Conservation (phyloP, 192 early-diverging fungal genomes). For the Backusella psychrophila region DNA sequence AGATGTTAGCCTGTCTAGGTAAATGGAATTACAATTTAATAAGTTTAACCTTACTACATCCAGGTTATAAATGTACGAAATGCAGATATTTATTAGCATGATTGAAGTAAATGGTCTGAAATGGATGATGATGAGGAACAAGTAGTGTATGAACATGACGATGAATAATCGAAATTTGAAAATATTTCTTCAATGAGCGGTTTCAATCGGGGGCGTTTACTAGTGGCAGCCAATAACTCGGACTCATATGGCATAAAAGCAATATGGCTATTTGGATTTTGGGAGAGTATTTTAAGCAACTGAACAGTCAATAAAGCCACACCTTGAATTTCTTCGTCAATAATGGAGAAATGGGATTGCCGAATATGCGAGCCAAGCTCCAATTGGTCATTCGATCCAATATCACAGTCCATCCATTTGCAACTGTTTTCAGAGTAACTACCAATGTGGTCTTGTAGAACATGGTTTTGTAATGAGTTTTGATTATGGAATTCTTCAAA, state of each 20-base stretch:
- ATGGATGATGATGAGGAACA: neutral
- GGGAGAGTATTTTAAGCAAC: slow-evolving; percentile 15
- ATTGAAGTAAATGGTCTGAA: neutral
- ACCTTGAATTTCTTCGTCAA: slow-evolving; percentile 11
- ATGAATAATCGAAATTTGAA: slow-evolving; percentile 18
- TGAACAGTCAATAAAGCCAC: slow-evolving; percentile 18
- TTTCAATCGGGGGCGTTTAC: slow-evolving; percentile 12
- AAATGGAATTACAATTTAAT: no score
- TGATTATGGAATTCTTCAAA: slow-evolving; percentile 35
- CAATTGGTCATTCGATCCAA: neutral
- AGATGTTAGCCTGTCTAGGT: no score
- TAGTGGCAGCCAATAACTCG: slow-evolving; percentile 16
- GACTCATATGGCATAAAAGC: slow-evolving; percentile 26
- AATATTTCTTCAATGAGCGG: slow-evolving; percentile 16
- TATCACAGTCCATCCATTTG: neutral
- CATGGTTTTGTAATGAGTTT: slow-evolving; percentile 45
- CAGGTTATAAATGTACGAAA: neutral
- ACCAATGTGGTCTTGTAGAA: slow-evolving; percentile 43
- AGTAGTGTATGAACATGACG: neutral
- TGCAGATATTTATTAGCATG: neutral
- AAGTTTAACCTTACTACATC: no score
- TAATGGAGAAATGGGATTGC: neutral
- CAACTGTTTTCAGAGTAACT: slow-evolving; percentile 4
- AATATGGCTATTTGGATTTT: slow-evolving; percentile 16
- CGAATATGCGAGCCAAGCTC: slow-evolving; percentile 1